Conservation (phyloP, 371 early-diverging fungal genomes). For the Mucor circinelloides region DNA sequence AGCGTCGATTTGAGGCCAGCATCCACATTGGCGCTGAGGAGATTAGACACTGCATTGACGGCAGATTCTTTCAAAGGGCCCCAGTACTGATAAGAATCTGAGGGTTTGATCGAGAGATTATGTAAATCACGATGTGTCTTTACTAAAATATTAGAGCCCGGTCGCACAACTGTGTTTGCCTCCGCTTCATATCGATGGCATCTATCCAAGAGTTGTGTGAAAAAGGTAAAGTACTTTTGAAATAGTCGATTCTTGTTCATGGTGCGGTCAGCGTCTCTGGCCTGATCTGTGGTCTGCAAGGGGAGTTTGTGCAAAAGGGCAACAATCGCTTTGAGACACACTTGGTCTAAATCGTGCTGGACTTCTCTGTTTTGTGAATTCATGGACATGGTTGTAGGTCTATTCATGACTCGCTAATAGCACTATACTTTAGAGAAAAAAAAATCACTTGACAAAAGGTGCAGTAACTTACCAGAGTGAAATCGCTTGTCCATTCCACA, state of each 20-base stretch:
- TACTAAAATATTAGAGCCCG: not conserved
- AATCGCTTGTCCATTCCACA: constrained; percentile 86
- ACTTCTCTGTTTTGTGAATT: constrained; percentile 55
- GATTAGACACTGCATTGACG: constrained; percentile 82
- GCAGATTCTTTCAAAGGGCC: constrained; percentile 77
- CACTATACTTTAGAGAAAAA: no score
- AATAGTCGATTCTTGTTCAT: constrained; percentile 76
- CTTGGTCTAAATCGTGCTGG: constrained; percentile 77
- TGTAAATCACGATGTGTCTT: constrained; percentile 49
- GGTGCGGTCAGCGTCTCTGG: constrained; percentile 56
- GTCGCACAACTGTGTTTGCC: not conserved
- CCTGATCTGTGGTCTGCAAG: constrained; percentile 69
- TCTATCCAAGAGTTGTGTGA: constrained; percentile 81
- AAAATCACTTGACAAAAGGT: no score
- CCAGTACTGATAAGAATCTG: constrained; percentile 53
- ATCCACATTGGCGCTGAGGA: constrained; percentile 90
- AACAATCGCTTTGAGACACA: constrained; percentile 82
- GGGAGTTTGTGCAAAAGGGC: constrained; percentile 77
- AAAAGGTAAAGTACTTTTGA: constrained; percentile 83
- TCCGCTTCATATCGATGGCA: constrained; percentile 67
- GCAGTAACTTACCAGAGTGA: constrained; percentile 44
- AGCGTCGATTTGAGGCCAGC: constrained; percentile 84
- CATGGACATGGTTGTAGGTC: not conserved
- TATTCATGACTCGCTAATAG: constrained; percentile 22
- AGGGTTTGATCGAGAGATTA: constrained; percentile 14